phyloP scores from a whole-genome alignment of 441 rosid species.

The Adansonia gregorii region DNA sequence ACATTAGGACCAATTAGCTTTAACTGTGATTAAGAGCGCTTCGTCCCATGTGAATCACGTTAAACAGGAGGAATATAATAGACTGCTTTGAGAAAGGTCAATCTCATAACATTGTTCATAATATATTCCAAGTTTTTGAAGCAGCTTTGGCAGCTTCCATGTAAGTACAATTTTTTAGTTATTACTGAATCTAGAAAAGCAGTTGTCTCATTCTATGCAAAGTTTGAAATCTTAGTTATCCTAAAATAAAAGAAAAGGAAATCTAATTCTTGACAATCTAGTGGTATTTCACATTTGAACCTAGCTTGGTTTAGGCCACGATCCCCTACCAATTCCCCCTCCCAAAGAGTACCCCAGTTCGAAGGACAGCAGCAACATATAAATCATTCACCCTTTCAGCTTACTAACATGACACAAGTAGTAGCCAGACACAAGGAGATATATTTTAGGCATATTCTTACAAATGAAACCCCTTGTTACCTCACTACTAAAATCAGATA shows the following conservation, averaged over 20 bases:
- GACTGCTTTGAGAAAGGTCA: not conserved
- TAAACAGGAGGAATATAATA: not conserved
- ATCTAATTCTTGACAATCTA: not conserved
- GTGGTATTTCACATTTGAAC: not conserved
- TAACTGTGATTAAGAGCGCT: not conserved
- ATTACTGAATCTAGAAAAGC: not conserved
- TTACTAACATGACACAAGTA: not conserved
- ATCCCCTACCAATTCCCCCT: conserved; percentile 1
- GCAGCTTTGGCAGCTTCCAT: not conserved
- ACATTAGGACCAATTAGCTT: not conserved
- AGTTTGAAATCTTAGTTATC: not conserved
- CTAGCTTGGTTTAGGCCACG: not conserved
- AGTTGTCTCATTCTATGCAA: not conserved
- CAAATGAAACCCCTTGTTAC: not conserved
- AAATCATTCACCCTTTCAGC: not conserved
- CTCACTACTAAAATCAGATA: conserved; percentile 9
- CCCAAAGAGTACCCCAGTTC: not conserved
- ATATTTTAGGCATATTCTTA: not conserved
- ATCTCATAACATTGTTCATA: not conserved
- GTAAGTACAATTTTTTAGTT: not conserved
- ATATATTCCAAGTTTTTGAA: not conserved
- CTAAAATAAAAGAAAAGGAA: not conserved
- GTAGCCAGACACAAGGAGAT: not conserved
- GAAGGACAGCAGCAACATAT: not conserved
- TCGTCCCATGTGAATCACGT: not conserved